Evolutionary conservation across 805 yeast genomes (phyloP).

Genomic region (Komagataella ulmi): DNA sequence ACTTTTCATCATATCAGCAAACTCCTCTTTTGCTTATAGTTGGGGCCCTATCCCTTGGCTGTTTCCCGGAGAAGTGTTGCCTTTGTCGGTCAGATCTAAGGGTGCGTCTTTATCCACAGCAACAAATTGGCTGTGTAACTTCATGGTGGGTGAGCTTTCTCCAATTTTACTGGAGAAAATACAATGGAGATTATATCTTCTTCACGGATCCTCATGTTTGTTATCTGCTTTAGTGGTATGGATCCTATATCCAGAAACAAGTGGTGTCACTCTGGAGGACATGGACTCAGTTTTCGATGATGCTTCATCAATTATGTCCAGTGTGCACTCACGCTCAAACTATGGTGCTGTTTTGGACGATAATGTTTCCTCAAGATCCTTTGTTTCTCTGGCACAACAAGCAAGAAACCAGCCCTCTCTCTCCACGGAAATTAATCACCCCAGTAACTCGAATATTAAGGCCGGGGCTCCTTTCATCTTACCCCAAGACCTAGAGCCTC

Average conservation of each 20-base stretch:
- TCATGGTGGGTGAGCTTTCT: slow-evolving; percentile 84
- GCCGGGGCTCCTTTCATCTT: slow-evolving; percentile 8
- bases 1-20: slow-evolving; percentile 60
- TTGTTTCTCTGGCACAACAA: slow-evolving; percentile 1
- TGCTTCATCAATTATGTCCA: slow-evolving; percentile 15
- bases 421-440: not conserved
- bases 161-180: slow-evolving; percentile 71
- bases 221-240: slow-evolving; percentile 62
- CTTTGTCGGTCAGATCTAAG: slow-evolving; percentile 72
- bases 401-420: slow-evolving; percentile 2
- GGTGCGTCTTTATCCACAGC: slow-evolving; percentile 90
- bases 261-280: slow-evolving; percentile 78
- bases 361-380: not conserved
- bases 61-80: slow-evolving; percentile 78
- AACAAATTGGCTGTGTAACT: slow-evolving; percentile 86
- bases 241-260: slow-evolving; percentile 77
- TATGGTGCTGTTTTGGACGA: slow-evolving; percentile 4
- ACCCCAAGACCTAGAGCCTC: slow-evolving; percentile 20
- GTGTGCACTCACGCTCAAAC: not conserved
- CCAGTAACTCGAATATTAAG: slow-evolving; percentile 1
- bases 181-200: slow-evolving; percentile 67
- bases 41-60: slow-evolving; percentile 97
- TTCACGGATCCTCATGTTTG: slow-evolving; percentile 71
- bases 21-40: slow-evolving; percentile 75
- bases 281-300: slow-evolving; percentile 88